Base-by-base conservation (phyloP, 1,284 basidiomycete genomes). In the Irpex sp. region DNA sequence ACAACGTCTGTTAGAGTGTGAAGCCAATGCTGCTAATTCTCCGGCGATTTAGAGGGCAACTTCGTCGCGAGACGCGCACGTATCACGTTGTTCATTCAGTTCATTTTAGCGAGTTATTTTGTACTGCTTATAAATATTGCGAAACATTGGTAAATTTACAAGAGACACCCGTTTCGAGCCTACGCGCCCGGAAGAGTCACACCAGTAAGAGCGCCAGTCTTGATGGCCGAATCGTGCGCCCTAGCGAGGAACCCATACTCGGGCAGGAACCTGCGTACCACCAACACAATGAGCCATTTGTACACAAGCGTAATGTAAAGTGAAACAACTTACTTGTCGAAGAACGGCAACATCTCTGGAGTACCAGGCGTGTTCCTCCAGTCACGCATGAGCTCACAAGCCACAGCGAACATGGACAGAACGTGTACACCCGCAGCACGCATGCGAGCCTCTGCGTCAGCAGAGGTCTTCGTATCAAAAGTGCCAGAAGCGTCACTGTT, bases 391-490 rank as follows among this genome's bases (percentile, higher is more conserved):
- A 81, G 71, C 69, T 81, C 80, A 36, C 69, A 70, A 13, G 72
- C 70, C 37, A 81, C 70, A 1, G 79, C 77, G 65, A 81, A 81
- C 67, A 75, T 69, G 1, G 79, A 81, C 7, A 79, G 64, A 13
- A 82, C 75, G 33, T 81, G 74, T 4, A 81, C 77, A 5, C 79
- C 79, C 5, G 78, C 79, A 11, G 69, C 72, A 56, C 79, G 76
- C 80, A 81, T 81, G 57, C 80, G 75, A 62, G 76, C 76, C 68
- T 81, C 81, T 9, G 80, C 79, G 31, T 79, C 79, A 19, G 74
- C 72, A 0, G 79, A 77, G 15, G 75, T 79, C 60, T 74, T 72
- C 17, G 68, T 67, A 62, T 75, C 73, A 61, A 77, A 75, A 2
- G 78, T 76, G 2, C 81, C 80, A 7, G 77, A 79, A 4, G 80